phyloP scores from a whole-genome alignment of 441 rosid species.

The Sinapis alba region DNA sequence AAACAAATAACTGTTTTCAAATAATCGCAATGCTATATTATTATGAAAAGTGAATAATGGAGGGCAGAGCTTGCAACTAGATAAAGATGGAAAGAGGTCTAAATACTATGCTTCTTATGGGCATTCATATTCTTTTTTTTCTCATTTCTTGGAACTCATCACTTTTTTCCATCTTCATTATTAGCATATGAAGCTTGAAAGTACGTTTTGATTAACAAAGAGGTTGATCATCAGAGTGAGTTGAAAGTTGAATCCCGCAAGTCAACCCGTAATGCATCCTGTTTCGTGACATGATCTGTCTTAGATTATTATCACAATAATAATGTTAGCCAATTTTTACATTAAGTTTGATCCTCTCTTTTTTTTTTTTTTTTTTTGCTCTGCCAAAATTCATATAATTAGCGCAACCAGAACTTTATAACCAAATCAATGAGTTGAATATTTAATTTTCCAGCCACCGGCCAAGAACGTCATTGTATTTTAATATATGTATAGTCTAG shows the following conservation, averaged over 20 bases:
- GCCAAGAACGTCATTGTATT: no score
- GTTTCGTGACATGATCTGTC: background rate
- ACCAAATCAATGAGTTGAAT: no score
- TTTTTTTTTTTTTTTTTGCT: no score
- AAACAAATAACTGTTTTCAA: background rate
- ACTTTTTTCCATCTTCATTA: background rate
- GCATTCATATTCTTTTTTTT: constrained; percentile 14
- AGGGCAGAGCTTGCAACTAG: constrained; percentile 22
- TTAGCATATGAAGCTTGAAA: background rate
- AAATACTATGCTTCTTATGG: constrained; percentile 37
- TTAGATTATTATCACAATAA: background rate
- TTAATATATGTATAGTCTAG: no score
- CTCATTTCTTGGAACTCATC: constrained; percentile 33
- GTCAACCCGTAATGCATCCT: background rate
- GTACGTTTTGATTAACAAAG: constrained; percentile 3
- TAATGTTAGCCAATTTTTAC: background rate
- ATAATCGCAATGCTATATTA: constrained; percentile 2
- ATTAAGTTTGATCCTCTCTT: background rate
- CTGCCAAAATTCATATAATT: no score
- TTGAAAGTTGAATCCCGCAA: background rate
- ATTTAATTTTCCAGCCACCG: no score
- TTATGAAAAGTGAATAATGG: constrained; percentile 21
- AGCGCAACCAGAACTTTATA: no score
- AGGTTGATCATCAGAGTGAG: background rate
- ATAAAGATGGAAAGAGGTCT: constrained; percentile 30